Conservation (phyloP, 2,329 filamentous ascomycete genomes). For the Diaporthe capsici region DNA sequence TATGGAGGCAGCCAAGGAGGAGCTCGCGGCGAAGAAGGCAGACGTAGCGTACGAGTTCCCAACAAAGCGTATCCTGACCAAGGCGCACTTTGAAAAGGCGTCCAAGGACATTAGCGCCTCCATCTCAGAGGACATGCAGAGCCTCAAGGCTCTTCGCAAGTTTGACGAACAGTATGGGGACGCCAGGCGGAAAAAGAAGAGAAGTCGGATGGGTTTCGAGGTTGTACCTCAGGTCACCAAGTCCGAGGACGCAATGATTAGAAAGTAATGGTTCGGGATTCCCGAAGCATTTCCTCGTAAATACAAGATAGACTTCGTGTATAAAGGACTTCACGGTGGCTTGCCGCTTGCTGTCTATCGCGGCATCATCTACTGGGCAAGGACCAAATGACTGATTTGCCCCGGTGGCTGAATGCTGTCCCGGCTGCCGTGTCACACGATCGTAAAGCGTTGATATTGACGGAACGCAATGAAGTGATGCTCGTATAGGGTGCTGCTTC, state of each 20-base stretch:
- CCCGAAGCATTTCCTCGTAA: not conserved
- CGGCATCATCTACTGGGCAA: not conserved
- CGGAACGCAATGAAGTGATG: no score
- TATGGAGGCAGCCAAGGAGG: slow-evolving; percentile 83
- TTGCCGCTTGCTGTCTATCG: not conserved
- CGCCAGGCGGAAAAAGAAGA: slow-evolving; percentile 76
- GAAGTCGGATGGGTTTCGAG: slow-evolving; percentile 72
- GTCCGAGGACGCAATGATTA: slow-evolving; percentile 61
- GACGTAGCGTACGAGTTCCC: slow-evolving; percentile 72
- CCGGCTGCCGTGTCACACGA: not conserved
- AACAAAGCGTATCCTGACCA: slow-evolving; percentile 74
- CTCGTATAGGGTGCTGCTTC: not conserved
- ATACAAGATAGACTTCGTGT: slow-evolving; percentile 6
- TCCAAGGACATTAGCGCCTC: slow-evolving; percentile 91
- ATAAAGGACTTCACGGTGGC: not conserved
- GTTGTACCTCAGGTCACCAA: slow-evolving; percentile 57
- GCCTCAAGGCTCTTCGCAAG: slow-evolving; percentile 87
- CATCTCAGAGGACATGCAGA: slow-evolving; percentile 94
- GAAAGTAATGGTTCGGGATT: slow-evolving; percentile 13
- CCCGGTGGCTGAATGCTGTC: not conserved
- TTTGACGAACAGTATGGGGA: slow-evolving; percentile 98
- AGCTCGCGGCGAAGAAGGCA: slow-evolving; percentile 61
- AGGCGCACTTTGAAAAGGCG: slow-evolving; percentile 86
- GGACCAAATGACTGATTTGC: no score
- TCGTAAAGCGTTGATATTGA: not conserved